These are phyloP conservation scores for Limtongia smithiae DNA, from an alignment of 805 yeast genomes.

Conservation along the genomic window DNA sequence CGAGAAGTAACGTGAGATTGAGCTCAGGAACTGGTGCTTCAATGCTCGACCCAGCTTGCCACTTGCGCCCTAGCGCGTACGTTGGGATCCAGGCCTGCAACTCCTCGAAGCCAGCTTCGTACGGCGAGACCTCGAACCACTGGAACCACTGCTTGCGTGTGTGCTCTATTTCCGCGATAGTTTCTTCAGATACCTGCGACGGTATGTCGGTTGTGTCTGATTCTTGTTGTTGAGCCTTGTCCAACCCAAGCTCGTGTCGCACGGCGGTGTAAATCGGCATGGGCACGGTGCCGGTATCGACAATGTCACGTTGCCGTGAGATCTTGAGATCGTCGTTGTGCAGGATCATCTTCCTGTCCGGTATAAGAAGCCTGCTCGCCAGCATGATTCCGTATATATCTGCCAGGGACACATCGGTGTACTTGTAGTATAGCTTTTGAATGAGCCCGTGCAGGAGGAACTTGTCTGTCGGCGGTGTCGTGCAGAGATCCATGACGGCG, in stretches of 20 bases:
- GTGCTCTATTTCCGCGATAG: not conserved
- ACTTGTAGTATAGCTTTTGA: constrained; percentile 19
- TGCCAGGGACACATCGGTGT: constrained; percentile 17
- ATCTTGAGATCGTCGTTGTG: constrained; percentile 23
- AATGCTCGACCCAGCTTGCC: constrained; percentile 22
- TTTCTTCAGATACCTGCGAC: constrained; percentile 3
- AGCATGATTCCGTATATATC: constrained; percentile 30
- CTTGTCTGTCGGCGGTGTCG: constrained; percentile 29
- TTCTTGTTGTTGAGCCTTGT: constrained; percentile 9
- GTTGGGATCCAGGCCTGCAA: constrained; percentile 32
- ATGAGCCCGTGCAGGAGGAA: constrained; percentile 27
- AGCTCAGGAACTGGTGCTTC: constrained; percentile 26
- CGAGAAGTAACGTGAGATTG: constrained; percentile 26
- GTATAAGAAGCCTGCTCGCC: constrained; percentile 27
- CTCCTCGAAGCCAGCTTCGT: constrained; percentile 32
- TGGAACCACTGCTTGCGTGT: constrained; percentile 25
- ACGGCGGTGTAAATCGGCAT: constrained; percentile 32
- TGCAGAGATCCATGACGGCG: constrained; percentile 22
- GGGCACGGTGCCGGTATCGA: constrained; percentile 30
- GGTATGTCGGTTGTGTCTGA: constrained; percentile 1
- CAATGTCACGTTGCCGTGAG: constrained; percentile 24
- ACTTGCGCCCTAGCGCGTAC: constrained; percentile 30
- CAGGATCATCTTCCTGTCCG: constrained; percentile 18
- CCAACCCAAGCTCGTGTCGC: constrained; percentile 30
- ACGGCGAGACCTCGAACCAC: constrained; percentile 33